Evolutionary conservation across 2,329 filamentous ascomycete genomes (phyloP), one percentile per base, ranked within the genome.

Genomic region (Alternaria metachromatica): DNA sequence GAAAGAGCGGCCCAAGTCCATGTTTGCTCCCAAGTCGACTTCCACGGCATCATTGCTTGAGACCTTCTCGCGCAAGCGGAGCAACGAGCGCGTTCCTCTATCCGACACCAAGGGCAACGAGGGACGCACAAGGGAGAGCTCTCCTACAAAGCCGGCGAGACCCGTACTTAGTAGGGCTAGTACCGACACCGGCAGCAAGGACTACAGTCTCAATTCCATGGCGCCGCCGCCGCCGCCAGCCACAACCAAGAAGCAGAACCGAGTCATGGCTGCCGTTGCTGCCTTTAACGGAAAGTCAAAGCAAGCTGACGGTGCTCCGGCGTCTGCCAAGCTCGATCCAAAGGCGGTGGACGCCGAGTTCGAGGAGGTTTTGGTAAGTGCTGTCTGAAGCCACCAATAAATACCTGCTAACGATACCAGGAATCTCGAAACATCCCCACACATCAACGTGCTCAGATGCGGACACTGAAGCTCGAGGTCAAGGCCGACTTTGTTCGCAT

Each of bases 401-500:
- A 1, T 23, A 18, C 28, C 15, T 46, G 21, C 84, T 70, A 83
- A 88, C 65, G 83, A 81, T 41, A 18, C 2, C 23, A 97, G 80
- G 93, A 97, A 77, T 89, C 94, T 18, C 88, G 95, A 67, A 97
- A 98, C 74, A 97, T 98, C 58, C 94, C 95, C 4, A 92, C 96
- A 75, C 92, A 97, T 68, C 94, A 97, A 85, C 87, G 95, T 59
- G 93, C 95, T 80, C 96, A 96, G 82, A 97, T 99, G 94, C 88
- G 95, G 49, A 94, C 90, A 60, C 84, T 99, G 64, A 93, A 92
- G 66, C 87, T 93, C 68, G 91, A 92, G 37, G 94, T 98, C 83
- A 99, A 99, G 82, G 92, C 94, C 77, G 94, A 98, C 76, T 96
- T 99, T 73, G 94, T 98, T 72, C 90, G 91, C 57, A 94, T 97